Evolutionary conservation across 345 rosid species (phyloP).

Genomic region (Syzygium grande): DNA sequence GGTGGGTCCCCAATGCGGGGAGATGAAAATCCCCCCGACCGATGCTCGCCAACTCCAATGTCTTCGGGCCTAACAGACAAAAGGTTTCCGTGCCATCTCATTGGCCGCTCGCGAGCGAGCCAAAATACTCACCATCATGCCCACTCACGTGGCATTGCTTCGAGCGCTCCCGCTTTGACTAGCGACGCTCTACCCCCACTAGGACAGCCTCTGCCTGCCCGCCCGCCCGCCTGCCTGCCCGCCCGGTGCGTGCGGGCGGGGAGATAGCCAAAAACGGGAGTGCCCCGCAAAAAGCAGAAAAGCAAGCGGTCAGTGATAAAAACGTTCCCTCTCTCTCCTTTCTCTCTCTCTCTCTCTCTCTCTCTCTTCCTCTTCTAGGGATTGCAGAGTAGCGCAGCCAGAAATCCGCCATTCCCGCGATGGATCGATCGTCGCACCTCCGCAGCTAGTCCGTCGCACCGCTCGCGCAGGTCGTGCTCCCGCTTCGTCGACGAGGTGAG

Average conservation of each 20-base stretch:
- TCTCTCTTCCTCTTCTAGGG: slow-evolving; percentile 19
- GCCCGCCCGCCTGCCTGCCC: no score
- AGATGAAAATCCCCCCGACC: background rate
- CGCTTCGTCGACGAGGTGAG: background rate
- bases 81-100: background rate
- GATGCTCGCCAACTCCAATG: background rate
- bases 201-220: background rate
- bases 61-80: background rate
- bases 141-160: background rate
- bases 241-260: background rate
- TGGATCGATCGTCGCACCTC: slow-evolving; percentile 25
- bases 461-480: background rate
- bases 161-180: background rate
- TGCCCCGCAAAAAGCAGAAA: slow-evolving; percentile 15
- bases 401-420: slow-evolving; percentile 6
- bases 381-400: slow-evolving; percentile 32
- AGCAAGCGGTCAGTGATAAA: background rate
- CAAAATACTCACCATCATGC: background rate
- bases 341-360: slow-evolving; percentile 5
- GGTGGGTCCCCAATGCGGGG: background rate
- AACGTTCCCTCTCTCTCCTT: slow-evolving; percentile 10
- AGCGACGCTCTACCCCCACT: background rate
- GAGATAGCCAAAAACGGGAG: slow-evolving; percentile 17
- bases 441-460: background rate
- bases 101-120: background rate